Evolutionary conservation across 257 asterid genomes (phyloP).

Genomic region (Osmanthus fragrans): DNA sequence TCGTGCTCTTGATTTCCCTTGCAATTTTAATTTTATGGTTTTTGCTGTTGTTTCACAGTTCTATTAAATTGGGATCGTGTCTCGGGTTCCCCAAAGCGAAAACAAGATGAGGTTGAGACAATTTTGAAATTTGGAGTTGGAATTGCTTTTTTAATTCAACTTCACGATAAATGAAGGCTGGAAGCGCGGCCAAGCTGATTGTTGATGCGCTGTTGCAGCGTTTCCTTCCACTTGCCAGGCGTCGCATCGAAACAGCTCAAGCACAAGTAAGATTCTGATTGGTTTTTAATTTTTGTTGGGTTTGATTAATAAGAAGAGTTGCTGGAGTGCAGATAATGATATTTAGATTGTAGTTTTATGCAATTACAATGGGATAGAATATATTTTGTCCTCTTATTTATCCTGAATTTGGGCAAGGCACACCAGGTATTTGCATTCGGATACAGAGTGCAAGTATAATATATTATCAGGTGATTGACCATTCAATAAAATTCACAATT

Average conservation of each 20-base stretch:
- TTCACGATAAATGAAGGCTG: slow-evolving; percentile 79
- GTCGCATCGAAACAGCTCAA: slow-evolving; percentile 99
- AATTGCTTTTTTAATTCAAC: slow-evolving; percentile 15
- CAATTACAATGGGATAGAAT: neutral
- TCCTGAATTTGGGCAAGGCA: neutral
- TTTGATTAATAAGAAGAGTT: neutral
- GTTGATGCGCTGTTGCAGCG: slow-evolving; percentile 98
- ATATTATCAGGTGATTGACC: neutral
- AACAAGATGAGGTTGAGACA: slow-evolving; percentile 32
- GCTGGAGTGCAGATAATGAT: neutral
- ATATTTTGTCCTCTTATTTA: neutral
- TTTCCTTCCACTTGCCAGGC: slow-evolving; percentile 96
- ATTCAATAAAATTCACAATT: neutral
- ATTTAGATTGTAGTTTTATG: neutral
- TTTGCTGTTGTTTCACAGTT: slow-evolving; percentile 17
- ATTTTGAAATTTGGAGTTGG: slow-evolving; percentile 33
- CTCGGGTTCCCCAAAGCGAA: slow-evolving; percentile 19
- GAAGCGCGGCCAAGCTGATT: slow-evolving; percentile 95
- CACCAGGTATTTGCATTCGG: slow-evolving; percentile 10
- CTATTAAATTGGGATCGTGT: slow-evolving; percentile 40
- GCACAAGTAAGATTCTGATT: slow-evolving; percentile 66
- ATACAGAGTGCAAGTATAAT: too few species aligned
- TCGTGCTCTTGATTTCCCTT: neutral
- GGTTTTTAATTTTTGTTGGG: neutral
- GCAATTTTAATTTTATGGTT: neutral